Percentiles rank a stretch among this genome's conserved stretches.
These are phyloP conservation scores for Carallia pectinifolia DNA, from an alignment of 345 rosid species.

Conservation along the genomic window DNA sequence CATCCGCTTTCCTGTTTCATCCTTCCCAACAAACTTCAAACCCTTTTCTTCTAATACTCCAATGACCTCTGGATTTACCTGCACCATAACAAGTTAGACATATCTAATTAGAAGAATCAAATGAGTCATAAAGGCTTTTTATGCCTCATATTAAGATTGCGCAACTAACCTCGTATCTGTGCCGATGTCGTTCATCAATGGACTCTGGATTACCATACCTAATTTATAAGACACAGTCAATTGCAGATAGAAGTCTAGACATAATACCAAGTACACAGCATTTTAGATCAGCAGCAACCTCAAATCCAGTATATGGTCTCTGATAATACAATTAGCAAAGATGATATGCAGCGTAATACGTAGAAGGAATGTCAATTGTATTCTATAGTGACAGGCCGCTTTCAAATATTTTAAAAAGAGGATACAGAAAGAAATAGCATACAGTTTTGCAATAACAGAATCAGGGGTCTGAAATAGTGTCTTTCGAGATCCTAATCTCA, in stretches of 20 bases:
- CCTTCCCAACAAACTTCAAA: conserved; percentile 36
- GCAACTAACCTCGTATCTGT: conserved; percentile 38
- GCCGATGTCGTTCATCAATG: conserved; percentile 33
- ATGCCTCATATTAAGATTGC: not conserved
- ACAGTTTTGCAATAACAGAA: conserved; percentile 31
- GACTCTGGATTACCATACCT: conserved; percentile 29
- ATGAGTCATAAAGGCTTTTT: too few species aligned
- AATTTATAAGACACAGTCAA: conserved; percentile 1
- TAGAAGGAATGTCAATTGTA: not conserved
- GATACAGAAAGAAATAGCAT: conserved; percentile 14
- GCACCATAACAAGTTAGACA: conserved; percentile 1
- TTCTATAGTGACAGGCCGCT: not conserved
- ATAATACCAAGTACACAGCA: not conserved
- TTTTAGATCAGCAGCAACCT: conserved; percentile 1
- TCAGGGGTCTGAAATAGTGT: conserved; percentile 33
- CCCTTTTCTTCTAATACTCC: conserved; percentile 30
- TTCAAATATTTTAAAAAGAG: conserved; percentile 1
- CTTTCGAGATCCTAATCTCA: conserved; percentile 37
- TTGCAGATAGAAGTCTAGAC: not conserved
- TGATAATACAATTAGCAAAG: conserved; percentile 1
- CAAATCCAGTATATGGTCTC: not conserved
- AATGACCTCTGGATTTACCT: conserved; percentile 33
- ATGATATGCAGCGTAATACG: conserved; percentile 7
- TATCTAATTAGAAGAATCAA: not conserved
- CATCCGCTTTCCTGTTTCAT: conserved; percentile 39